Conservation (phyloP, 305 asterid genomes). For the Rubia tinctorum region DNA sequence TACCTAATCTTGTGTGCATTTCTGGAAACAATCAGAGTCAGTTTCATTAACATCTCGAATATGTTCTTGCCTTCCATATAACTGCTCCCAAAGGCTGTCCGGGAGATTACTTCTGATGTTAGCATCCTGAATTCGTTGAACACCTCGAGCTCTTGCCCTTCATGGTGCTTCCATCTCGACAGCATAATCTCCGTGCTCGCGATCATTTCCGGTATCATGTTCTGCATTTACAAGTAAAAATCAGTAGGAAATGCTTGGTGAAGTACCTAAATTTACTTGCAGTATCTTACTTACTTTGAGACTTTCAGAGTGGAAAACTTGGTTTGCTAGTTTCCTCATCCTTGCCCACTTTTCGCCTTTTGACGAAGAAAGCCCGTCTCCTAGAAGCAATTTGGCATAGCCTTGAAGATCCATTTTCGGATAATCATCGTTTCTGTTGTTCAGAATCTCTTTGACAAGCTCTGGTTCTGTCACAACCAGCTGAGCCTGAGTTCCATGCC, state of each 20-base stretch:
- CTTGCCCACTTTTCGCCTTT: constrained; percentile 66
- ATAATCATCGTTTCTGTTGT: constrained; percentile 41
- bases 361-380: constrained; percentile 63
- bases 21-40: constrained; percentile 34
- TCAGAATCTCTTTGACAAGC: constrained; percentile 55
- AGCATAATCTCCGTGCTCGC: constrained; percentile 53
- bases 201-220: constrained; percentile 58
- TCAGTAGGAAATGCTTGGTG: not conserved
- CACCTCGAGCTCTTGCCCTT: constrained; percentile 61
- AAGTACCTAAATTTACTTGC: not conserved
- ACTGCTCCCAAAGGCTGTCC: constrained; percentile 81
- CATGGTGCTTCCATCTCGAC: constrained; percentile 48
- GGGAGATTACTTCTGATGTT: constrained; percentile 69
- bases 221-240: constrained; percentile 27
- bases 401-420: constrained; percentile 56
- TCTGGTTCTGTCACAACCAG: constrained; percentile 60
- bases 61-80: constrained; percentile 62
- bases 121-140: constrained; percentile 50
- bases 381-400: constrained; percentile 49
- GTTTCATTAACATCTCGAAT: constrained; percentile 57
- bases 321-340: constrained; percentile 58
- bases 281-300: constrained; percentile 35
- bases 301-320: constrained; percentile 59
- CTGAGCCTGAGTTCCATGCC: constrained; percentile 63
- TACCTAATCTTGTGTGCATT: constrained; percentile 38